Evolutionary conservation across 352 stramenopile species (phyloP).

Genomic region (Pythium periplocum): DNA sequence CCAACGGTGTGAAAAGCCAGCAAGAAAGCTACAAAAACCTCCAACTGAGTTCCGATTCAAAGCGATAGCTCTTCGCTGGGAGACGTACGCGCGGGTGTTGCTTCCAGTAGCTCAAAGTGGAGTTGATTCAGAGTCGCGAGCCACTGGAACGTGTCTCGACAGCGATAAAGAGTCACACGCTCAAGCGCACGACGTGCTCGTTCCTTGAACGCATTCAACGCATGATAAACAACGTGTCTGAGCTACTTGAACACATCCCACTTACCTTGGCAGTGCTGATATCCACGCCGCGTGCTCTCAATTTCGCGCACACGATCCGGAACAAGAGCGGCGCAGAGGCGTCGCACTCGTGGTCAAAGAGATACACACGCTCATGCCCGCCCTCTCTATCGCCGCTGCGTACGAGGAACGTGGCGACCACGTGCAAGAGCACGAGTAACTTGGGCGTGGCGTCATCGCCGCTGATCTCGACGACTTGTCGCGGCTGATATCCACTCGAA

Average conservation of each 20-base stretch:
- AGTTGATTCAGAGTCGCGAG: constrained; percentile 69
- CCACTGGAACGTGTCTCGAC: constrained; percentile 67
- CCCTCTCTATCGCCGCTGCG: constrained; percentile 8
- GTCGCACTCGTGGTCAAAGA: constrained; percentile 67
- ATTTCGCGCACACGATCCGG: constrained; percentile 10
- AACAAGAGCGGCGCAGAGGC: constrained; percentile 23
- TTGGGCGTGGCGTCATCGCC: constrained; percentile 32
- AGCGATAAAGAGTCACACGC: constrained; percentile 39
- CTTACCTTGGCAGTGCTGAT: too few species aligned
- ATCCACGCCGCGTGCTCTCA: too few species aligned
- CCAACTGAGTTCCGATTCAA: neutral
- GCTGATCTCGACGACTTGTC: constrained; percentile 59
- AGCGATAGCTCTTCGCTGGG: neutral
- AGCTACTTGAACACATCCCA: too few species aligned
- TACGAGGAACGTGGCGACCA: constrained; percentile 54
- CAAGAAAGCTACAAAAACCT: too few species aligned
- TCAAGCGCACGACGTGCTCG: constrained; percentile 16
- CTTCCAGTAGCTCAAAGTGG: constrained; percentile 54
- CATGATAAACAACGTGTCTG: too few species aligned
- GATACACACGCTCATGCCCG: constrained; percentile 29
- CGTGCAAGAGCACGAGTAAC: constrained; percentile 45
- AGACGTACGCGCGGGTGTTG: constrained; percentile 34
- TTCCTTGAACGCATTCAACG: neutral
- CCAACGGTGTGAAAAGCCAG: constrained; percentile 40
- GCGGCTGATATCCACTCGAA: constrained; percentile 33